Conservation (phyloP, 257 asterid species). For the Echium plantagineum region DNA sequence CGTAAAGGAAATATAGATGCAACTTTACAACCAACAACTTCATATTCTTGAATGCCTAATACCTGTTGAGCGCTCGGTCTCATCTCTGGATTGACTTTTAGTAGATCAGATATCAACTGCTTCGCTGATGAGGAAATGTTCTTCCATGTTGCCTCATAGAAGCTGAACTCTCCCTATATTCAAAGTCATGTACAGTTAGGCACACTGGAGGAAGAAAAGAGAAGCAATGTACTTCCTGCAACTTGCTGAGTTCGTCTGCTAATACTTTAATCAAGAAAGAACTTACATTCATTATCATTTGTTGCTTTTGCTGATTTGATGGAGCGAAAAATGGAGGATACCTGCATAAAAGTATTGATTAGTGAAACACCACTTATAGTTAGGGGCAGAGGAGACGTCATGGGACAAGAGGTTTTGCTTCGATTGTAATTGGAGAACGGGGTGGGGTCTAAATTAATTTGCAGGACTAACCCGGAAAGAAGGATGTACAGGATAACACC, state of each 20-base stretch:
- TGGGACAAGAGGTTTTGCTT: background rate
- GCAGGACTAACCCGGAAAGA: conserved; percentile 54
- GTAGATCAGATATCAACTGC: conserved; percentile 56
- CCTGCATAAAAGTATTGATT: conserved; percentile 17
- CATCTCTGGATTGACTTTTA: conserved; percentile 50
- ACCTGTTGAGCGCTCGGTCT: conserved; percentile 78
- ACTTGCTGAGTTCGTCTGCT: background rate
- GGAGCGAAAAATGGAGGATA: conserved; percentile 78
- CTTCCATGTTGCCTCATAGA: conserved; percentile 87
- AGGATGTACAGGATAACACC: conserved; percentile 86
- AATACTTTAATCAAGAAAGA: background rate
- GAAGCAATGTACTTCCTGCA: background rate
- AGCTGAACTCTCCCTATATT: conserved; percentile 60
- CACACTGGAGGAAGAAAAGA: background rate
- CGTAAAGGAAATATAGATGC: no score
- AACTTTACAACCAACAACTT: no score
- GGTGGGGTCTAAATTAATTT: no score
- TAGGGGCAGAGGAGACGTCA: background rate
- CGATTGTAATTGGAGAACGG: background rate
- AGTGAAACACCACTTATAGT: background rate
- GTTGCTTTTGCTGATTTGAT: conserved; percentile 64
- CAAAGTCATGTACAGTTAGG: background rate
- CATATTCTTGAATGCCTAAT: background rate
- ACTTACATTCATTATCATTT: conserved; percentile 53
- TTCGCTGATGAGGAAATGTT: conserved; percentile 66